Evolutionary conservation across 805 yeast species (phyloP), one percentile per base, ranked within the genome.

Genomic region (Zygosaccharomyces kombuchaensis): DNA sequence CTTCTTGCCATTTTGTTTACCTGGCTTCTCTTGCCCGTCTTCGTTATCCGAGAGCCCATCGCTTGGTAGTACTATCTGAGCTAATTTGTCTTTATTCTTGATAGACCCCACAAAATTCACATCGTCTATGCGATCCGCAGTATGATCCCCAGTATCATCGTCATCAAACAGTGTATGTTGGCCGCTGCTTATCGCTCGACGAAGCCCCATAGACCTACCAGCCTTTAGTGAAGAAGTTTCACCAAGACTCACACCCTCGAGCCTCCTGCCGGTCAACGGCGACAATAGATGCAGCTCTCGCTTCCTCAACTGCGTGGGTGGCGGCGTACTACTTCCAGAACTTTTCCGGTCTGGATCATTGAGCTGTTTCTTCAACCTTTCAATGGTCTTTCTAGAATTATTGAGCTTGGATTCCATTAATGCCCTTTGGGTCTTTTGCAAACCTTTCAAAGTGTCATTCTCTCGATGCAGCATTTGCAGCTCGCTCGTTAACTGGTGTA

Each of bases 401-500:
- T 64, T 66, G 9, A 69, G 34, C 43, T 68, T 68, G 6, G 67
- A 56, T 45, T 68, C 71, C 37, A 63, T 55, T 12, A 65, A 59
- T 0, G 69, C 68, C 44, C 55, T 66, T 27, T 62, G 66, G 0
- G 66, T 53, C 25, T 59, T 62, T n/a, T 63, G 66, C n/a, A 59
- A 47, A 36, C 64, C 66, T 40, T 57, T 60, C 25, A 61, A 47
- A 16, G 51, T 57, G 14, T 63, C 67, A n/a, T 62, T 56, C 27
- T 66, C 64, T 30, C 56, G 57, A 25, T 56, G 60, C 8, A 64
- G 44, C 9, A 53, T 52, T 22, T 60, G 63, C 4, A 69, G 26
- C 32, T 69, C 69, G 3, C 60, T 40, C n/a, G 62, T 66, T 23
- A 70, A 40, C 44, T 59, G 65, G 12, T 62, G 48, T 5, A 69